Base-by-base conservation (phyloP, 129 eudicot species). In the Gnaphalium uliginosum region DNA sequence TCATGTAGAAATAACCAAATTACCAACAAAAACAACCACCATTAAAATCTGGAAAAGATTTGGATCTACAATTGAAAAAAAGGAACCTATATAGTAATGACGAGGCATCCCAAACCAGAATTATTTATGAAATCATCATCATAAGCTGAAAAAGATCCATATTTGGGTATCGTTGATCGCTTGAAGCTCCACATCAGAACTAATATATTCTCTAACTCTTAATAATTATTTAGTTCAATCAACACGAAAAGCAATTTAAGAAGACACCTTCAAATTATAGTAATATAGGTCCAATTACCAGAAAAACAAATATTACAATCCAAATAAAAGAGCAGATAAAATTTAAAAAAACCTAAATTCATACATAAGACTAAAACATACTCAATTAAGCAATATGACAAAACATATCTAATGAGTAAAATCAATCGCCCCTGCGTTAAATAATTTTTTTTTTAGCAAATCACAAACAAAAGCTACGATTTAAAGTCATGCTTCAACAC, bases 381-480 rank as follows among this genome's bases (percentile, higher is more conserved):
- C 74, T 11, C 43, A 27, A 48, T 66, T 43, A 15, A 54, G 21
- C 39, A 24, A 37, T 69, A 76, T 18, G 25, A 41, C 26, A 69
- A 27, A 43, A 43, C 24, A 48, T 39, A 37, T 37, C 2, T 8
- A 37, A 8, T 37, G 43, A 37, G 43, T 37, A 37, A 78, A 58
- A 35, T 25, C 48, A 17, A 68, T 35, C 74, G 25, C 43, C 46
- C 51, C 46, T 57, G 74, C 74, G 41, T 37, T 33, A 10, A 77
- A n/a, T n/a, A 33, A 39, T 24, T n/a, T n/a, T n/a, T n/a, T n/a
- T n/a, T n/a, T n/a, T 33, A 57, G 9, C 51, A 59, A 27, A 32
- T 18, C 76, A 32, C 6, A 32, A 72, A 41, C 76, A 72, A 66
- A 35, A 67, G 56, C 67, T 66, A 67, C 74, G 30, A 76, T 76